Base-by-base conservation (phyloP, 345 rosid species). In the Heritiera fomes region DNA sequence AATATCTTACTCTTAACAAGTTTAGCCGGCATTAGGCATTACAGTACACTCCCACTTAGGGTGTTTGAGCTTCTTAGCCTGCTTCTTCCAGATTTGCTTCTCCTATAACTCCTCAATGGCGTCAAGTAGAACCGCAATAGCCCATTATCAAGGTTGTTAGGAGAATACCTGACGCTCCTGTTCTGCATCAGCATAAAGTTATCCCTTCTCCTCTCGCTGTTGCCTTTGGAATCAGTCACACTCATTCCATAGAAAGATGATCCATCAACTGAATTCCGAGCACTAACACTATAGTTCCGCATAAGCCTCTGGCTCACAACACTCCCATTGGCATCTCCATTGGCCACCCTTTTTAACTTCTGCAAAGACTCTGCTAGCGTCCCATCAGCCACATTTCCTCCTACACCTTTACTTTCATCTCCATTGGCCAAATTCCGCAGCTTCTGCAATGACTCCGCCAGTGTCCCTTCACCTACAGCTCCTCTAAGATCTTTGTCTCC, bases 121-220 rank as follows among this genome's bases (percentile, higher is more conserved):
- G 91, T 89, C 88, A 90, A 82, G 78, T 91, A 89, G 77, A 88
- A 93, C 82, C 90, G 80, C 56, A 88, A 83, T 58, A 93, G 43
- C n/a, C 89, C 90, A 47, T 88, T 91, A 28, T 90, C 92, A 75
- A 87, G 64, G 79, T 81, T 82, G 61, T 83, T 87, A 30, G 87
- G 88, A n/a, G 87, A 82, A 77, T 77, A 83, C 41, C 85, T 82
- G 46, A 78, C 82, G 82, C 84, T 83, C 76, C 87, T 69, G 50
- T 84, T 85, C 75, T 83, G 73, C 76, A 79, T 84, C 84, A 84
- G 77, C 80, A 80, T 65, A 71, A 75, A 64, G 60, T 85, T 85
- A 75, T 85, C 88, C 68, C 81, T 86, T 71, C 84, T 84, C 79
- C 79, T 81, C 74, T 67, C 81, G 66, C 45, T 14, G 8, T 77